phyloP scores from a whole-genome alignment of 495 filamentous ascomycete species.

The Lepraria neglecta region DNA sequence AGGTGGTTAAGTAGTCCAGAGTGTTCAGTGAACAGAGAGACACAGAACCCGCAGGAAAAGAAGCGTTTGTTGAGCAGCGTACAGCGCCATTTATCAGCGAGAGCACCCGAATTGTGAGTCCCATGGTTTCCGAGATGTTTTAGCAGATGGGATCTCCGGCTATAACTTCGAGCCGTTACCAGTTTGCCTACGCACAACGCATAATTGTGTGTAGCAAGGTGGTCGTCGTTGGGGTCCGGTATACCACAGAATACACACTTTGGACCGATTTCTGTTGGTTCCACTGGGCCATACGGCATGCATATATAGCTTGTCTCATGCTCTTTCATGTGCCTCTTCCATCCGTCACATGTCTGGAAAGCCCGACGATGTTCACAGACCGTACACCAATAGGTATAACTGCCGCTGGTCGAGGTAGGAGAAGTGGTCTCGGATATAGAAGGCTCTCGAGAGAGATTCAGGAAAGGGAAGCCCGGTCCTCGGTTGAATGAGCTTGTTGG shows the following conservation, averaged over 20 bases:
- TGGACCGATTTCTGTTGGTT: neutral
- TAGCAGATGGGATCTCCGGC: neutral
- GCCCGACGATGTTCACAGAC: neutral
- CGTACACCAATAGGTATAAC: conserved; percentile 8
- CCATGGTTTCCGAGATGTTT: conserved; percentile 1
- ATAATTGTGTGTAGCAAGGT: neutral
- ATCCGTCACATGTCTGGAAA: conserved; percentile 1
- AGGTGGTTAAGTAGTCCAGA: neutral
- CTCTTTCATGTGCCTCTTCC: conserved; percentile 13
- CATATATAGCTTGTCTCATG: conserved; percentile 4
- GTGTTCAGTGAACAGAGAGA: neutral
- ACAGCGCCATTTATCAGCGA: neutral
- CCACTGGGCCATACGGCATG: conserved; percentile 1
- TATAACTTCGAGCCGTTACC: neutral
- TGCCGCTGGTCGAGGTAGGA: neutral
- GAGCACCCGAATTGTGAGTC: neutral
- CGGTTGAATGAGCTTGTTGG: neutral
- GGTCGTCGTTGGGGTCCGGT: neutral
- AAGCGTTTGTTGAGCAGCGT: neutral
- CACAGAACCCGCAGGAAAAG: conserved; percentile 8
- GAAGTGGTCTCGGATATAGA: neutral
- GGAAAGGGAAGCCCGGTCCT: neutral
- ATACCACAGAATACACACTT: neutral
- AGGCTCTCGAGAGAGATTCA: neutral
- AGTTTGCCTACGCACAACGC: neutral